Conservation (phyloP, 768 basidiomycete genomes). For the Amanita pallidorosea region DNA sequence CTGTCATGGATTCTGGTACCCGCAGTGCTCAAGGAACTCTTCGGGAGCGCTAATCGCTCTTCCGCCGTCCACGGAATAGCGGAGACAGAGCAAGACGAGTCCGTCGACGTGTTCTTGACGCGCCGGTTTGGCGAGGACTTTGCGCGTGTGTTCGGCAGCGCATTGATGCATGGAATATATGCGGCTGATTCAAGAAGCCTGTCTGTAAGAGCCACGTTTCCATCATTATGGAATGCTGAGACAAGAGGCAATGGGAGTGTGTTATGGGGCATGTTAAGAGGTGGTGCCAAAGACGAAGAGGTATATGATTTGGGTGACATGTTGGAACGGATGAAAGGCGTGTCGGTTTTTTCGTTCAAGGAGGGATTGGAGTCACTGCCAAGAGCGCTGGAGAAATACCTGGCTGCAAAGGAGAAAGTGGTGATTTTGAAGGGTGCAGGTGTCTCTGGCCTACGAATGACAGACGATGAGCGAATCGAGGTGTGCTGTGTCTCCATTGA, state of each 20-base stretch:
- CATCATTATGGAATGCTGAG: conserved; percentile 61
- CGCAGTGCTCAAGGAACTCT: conserved; percentile 47
- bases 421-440: conserved; percentile 33
- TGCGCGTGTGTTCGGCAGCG: conserved; percentile 66
- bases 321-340: conserved; percentile 35
- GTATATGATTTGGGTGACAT: conserved; percentile 43
- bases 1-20: conserved; percentile 37
- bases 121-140: conserved; percentile 65
- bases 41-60: conserved; percentile 34
- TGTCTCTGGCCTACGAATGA: not conserved
- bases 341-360: conserved; percentile 72
- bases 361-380: conserved; percentile 68
- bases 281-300: conserved; percentile 10
- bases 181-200: conserved; percentile 72
- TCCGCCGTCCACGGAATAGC: not conserved
- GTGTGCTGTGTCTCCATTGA: conserved; percentile 19
- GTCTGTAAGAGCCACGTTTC: conserved; percentile 71
- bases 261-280: conserved; percentile 32
- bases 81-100: conserved; percentile 49
- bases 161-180: conserved; percentile 89
- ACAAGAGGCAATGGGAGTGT: conserved; percentile 61
- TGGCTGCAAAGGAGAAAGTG: conserved; percentile 46
- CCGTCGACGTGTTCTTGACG: conserved; percentile 65
- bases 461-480: conserved; percentile 29
- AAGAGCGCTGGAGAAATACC: conserved; percentile 34